These are phyloP conservation scores for Ceratobasidium sp. DNA, from an alignment of 1,284 basidiomycete genomes.

Conservation along the genomic window DNA sequence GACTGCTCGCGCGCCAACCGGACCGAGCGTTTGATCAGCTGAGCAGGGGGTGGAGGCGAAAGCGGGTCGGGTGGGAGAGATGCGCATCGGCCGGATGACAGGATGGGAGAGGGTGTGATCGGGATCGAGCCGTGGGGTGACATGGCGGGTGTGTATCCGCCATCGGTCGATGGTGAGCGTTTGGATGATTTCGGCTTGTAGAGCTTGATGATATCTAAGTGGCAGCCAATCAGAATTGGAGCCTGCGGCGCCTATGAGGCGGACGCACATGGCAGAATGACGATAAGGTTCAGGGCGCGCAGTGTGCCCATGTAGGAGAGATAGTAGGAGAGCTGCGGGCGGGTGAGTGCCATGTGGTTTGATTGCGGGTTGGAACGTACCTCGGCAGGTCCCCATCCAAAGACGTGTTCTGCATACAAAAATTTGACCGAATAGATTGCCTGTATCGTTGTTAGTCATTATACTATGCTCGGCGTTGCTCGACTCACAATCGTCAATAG, in stretches of 20 bases:
- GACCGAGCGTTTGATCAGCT: conserved; percentile 37
- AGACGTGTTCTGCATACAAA: conserved; percentile 64
- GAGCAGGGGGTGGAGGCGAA: conserved; percentile 45
- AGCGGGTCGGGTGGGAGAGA: conserved; percentile 23
- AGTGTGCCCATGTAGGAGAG: conserved; percentile 61
- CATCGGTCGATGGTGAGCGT: conserved; percentile 44
- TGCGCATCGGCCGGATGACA: conserved; percentile 53
- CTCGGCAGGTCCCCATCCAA: conserved; percentile 64
- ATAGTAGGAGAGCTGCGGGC: conserved; percentile 64
- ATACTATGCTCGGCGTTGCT: not conserved
- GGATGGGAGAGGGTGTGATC: conserved; percentile 45
- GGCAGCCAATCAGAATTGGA: not conserved
- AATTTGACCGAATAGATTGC: conserved; percentile 68
- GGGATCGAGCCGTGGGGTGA: conserved; percentile 42
- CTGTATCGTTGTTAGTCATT: conserved; percentile 46
- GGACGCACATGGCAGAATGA: conserved; percentile 63
- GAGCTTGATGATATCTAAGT: conserved; percentile 55
- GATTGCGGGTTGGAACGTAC: conserved; percentile 48
- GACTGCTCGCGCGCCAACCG: conserved; percentile 60
- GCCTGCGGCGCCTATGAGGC: not conserved
- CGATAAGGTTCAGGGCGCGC: conserved; percentile 61
- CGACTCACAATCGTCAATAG: conserved; percentile 57
- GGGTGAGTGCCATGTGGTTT: not conserved
- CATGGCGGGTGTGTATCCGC: conserved; percentile 34
- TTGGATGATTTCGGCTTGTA: conserved; percentile 55